Base-by-base conservation (phyloP, 1,139 yeast species). In the Sugiyamaella pinicola region DNA sequence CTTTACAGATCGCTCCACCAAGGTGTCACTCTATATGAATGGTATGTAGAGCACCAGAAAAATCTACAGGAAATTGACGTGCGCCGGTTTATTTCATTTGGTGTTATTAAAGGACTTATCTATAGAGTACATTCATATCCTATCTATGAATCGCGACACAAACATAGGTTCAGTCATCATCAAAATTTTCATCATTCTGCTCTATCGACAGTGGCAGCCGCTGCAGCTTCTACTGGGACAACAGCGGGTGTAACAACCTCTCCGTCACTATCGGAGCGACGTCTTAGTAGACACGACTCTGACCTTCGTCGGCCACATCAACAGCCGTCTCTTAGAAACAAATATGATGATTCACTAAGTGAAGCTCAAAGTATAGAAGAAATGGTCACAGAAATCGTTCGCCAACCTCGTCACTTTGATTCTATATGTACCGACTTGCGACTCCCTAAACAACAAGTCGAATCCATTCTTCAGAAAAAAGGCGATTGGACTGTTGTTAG, bases 91-190 rank as follows among this genome's bases (percentile, higher is more conserved):
- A 75, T 93, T 13, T 83, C 90, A 26, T 95, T 91, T 74, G 99
- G 99, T 0, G 78, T 89, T 2, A 74, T 89, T 35, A 80, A 89
- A 58, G 90, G 95, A 0, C 68, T 95, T 6, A 84, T 95, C 15
- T 90, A 90, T 67, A 72, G 98, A 49, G 87, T 90, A 1, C 80
- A 87, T 56, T 75, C 89, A 10, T 88, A 82, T 64, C 97, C 98
- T 0, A 72, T 89, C 2, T 54, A 72, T 74, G 24, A 71, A 72
- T 72, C 57, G 64, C 64, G 49, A 18, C 49, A 45, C 18, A 45
- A 17, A 21, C 38, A 24, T 19, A 65, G 47, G 8, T 34, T 33
- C 24, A 43, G 35, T 21, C 38, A 34, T 40, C 44, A 41, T 15
- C 43, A 53, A 39, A 22, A 19, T 19, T 15, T 22, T 3, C 33